Evolutionary conservation across 2,329 filamentous ascomycete genomes (phyloP), one percentile per base, ranked within the genome.

Genomic region (Calonectria crousiana): DNA sequence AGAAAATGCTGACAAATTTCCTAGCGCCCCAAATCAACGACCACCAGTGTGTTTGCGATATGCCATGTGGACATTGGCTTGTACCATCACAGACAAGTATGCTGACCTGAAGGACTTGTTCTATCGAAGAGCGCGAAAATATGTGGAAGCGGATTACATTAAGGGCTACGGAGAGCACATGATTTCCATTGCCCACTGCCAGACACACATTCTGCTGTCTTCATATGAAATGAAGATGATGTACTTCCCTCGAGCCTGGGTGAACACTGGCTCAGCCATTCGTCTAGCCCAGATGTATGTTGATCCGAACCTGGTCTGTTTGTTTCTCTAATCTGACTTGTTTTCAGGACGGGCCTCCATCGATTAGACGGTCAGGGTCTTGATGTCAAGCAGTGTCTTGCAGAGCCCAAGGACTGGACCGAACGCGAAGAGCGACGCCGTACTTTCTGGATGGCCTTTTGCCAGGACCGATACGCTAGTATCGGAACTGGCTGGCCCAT

Each of bases 401-500:
- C 94, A 8, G 93, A 95, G 0, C 92, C 97, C 3, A 93, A 93
- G 81, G 97, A 99, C 84, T 98, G 95, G 95, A 98, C 95, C 0
- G 97, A 98, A 83, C 90, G 92, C 71, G 97, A 98, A 85, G 97
- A 99, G 83, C 90, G 97, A 78, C 90, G 97, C 67, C 90, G 97
- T 77, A 98, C 95, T 0, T 98, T 98, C 79, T 99, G 97, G 97
- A 93, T 97, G 92, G 92, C 94, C 4, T 98, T 98, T 81, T 95
- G 93, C 79, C 88, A 95, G 76, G 97, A 98, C 82, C 92, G 97
- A 67, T 98, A 98, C 85, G 95, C 95, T 8, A 98, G 95, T 81
- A 97, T 98, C 71, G 97, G 97, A 41, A 98, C 97, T 2, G 97
- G 97, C 9, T 98, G 97, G 97, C 97, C 97, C 0, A 96, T 98